Evolutionary conservation across 306 rosid genomes (phyloP), one percentile per base, ranked within the genome.

Genomic region (Benincasa hispida): DNA sequence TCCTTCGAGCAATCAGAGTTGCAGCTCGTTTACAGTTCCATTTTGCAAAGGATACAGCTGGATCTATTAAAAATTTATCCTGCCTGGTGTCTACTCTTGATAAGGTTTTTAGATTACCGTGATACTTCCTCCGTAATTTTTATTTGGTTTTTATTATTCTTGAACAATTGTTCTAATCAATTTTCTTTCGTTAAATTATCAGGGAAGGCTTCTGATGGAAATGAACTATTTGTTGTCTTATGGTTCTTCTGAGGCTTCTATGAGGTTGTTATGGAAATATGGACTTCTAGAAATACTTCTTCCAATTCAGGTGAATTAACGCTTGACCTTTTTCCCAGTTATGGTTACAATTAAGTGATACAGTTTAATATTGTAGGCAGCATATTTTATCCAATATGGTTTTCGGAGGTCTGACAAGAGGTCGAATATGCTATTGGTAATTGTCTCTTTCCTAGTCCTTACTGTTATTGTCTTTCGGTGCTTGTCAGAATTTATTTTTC

Each of bases 351-450:
- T 13, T 8, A 34, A 37, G 27, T 75, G 67, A 75, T 28, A 32
- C 48, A 78, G 56, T 56, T 76, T 76, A 67, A 76, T 77, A 47
- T 83, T 88, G 48, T 90, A 93, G 98, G 98, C 98, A 70, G 88
- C 86, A 76, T 93, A 93, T 81, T 87, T 93, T 80, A 91, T 86
- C 84, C 80, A 76, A 25, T 66, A 75, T 70, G 89, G 93, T 76
- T 93, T 93, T 77, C 87, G 84, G 74, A 89, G 98, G 77, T 89
- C 88, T 58, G 92, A 88, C 91, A 87, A 86, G 87, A 69, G 92
- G 80, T 86, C 92, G 51, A 93, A 91, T 82, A 84, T 93, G 98
- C 98, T 91, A 79, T 83, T 93, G 98, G 98, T 91, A 93, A 85
- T 61, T 41, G 56, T 57, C 19, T 34, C 41, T 32, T 22, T 25